Evolutionary conservation across 805 yeast species (phyloP).

Genomic region (Teunomyces stri): DNA sequence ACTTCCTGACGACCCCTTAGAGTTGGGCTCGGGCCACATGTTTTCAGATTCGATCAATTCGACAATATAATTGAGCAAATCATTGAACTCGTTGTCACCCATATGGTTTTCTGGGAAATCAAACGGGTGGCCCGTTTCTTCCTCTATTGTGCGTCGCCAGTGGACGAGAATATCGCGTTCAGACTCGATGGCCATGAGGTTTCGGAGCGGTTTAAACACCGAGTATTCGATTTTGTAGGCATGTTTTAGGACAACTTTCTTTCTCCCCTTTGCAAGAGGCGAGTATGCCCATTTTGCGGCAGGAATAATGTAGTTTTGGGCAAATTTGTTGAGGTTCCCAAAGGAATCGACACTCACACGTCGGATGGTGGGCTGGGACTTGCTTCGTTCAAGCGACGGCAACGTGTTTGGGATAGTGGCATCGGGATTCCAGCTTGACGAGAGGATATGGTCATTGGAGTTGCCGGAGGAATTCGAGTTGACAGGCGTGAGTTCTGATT

Average conservation of each 20-base stretch:
- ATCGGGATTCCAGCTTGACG: conserved; percentile 12
- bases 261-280: conserved; percentile 14
- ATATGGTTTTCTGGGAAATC: conserved; percentile 23
- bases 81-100: conserved; percentile 29
- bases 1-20: conserved; percentile 70
- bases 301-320: conserved; percentile 21
- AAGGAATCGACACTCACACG: conserved; percentile 10
- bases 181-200: conserved; percentile 13
- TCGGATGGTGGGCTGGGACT: conserved; percentile 11
- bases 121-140: conserved; percentile 9
- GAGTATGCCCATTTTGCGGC: conserved; percentile 34
- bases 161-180: conserved; percentile 18
- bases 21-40: conserved; percentile 50
- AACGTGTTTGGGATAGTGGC: neutral
- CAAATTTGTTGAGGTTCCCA: conserved; percentile 17
- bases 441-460: conserved; percentile 6
- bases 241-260: conserved; percentile 5
- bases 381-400: conserved; percentile 9
- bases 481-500: neutral
- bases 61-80: conserved; percentile 42
- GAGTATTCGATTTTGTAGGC: conserved; percentile 51
- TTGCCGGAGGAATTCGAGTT: neutral
- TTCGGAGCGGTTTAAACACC: conserved; percentile 44
- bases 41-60: conserved; percentile 44
- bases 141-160: conserved; percentile 14